These are phyloP conservation scores for Buddleja alternifolia DNA, from an alignment of 257 asterid species.

Conservation along the genomic window DNA sequence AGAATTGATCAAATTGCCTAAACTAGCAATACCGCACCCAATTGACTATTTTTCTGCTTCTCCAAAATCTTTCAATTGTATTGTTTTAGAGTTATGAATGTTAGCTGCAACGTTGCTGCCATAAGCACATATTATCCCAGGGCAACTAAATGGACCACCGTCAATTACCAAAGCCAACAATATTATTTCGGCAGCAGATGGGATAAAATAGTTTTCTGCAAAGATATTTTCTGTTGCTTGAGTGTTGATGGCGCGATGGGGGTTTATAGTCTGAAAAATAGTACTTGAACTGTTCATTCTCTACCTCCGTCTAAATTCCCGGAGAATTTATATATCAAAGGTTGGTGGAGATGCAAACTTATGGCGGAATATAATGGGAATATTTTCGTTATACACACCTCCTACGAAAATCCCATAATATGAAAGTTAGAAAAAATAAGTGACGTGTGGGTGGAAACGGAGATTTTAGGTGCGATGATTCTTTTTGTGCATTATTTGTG, in stretches of 20 bases:
- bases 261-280: slow-evolving; percentile 53
- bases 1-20: slow-evolving; percentile 61
- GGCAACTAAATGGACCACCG: slow-evolving; percentile 63
- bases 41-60: slow-evolving; percentile 77
- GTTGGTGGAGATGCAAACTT: slow-evolving; percentile 91
- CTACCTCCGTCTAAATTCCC: slow-evolving; percentile 76
- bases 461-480: slow-evolving; percentile 61
- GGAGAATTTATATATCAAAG: slow-evolving; percentile 59
- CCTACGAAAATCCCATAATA: slow-evolving; percentile 67
- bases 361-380: slow-evolving; percentile 91
- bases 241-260: slow-evolving; percentile 80
- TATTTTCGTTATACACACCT: slow-evolving; percentile 70
- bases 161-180: slow-evolving; percentile 56
- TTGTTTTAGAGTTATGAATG: slow-evolving; percentile 68
- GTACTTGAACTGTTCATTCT: slow-evolving; percentile 66
- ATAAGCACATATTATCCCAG: slow-evolving; percentile 82
- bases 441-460: slow-evolving; percentile 73
- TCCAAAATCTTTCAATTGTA: slow-evolving; percentile 72
- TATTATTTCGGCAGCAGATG: slow-evolving; percentile 78
- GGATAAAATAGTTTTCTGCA: slow-evolving; percentile 73
- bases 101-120: slow-evolving; percentile 57
- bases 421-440: slow-evolving; percentile 63
- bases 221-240: slow-evolving; percentile 74
- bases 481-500: slow-evolving; percentile 81
- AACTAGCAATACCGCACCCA: slow-evolving; percentile 58